phyloP scores from a whole-genome alignment of 176 grass and related monocot genomes.

The Saccharum officinarum region DNA sequence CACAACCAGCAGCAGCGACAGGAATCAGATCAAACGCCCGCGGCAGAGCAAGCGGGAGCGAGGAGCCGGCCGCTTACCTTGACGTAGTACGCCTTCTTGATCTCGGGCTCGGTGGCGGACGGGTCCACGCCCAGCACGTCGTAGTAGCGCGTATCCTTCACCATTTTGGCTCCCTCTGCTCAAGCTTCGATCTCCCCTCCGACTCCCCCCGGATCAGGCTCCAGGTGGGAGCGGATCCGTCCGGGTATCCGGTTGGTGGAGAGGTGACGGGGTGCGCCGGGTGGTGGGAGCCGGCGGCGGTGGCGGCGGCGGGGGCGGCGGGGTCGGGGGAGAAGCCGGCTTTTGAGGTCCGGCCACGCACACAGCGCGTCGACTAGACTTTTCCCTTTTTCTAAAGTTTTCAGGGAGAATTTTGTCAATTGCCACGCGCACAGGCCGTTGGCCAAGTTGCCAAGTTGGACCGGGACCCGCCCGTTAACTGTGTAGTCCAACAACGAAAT shows the following conservation, averaged over 20 bases:
- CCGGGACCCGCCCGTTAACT: background rate
- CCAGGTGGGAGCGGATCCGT: slow-evolving; percentile 6
- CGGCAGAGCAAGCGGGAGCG: background rate
- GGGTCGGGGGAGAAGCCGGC: slow-evolving; percentile 18
- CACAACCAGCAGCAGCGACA: background rate
- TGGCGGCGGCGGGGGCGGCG: slow-evolving; percentile 18
- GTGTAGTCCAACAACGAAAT: background rate
- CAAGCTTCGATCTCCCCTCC: slow-evolving; percentile 18
- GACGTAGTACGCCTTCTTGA: slow-evolving; percentile 96
- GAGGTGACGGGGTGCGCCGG: background rate
- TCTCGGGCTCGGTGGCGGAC: slow-evolving; percentile 78
- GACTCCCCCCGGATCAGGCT: background rate
- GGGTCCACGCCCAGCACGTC: slow-evolving; percentile 84
- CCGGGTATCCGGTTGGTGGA: background rate
- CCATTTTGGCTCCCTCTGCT: slow-evolving; percentile 47
- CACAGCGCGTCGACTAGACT: slow-evolving; percentile 38
- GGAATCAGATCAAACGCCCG: slow-evolving; percentile 21
- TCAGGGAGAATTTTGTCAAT: slow-evolving; percentile 19
- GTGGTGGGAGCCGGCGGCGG: background rate
- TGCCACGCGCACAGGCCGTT: slow-evolving; percentile 10
- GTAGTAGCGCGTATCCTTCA: slow-evolving; percentile 92
- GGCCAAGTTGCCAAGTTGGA: slow-evolving; percentile 19
- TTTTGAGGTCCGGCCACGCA: slow-evolving; percentile 39
- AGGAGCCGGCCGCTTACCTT: slow-evolving; percentile 54
- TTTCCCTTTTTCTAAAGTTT: background rate